Percentiles rank a stretch among this genome's conserved stretches.
These are phyloP conservation scores for Yamadazyma friedrichii DNA, from an alignment of 1,139 yeast species.

Conservation along the genomic window DNA sequence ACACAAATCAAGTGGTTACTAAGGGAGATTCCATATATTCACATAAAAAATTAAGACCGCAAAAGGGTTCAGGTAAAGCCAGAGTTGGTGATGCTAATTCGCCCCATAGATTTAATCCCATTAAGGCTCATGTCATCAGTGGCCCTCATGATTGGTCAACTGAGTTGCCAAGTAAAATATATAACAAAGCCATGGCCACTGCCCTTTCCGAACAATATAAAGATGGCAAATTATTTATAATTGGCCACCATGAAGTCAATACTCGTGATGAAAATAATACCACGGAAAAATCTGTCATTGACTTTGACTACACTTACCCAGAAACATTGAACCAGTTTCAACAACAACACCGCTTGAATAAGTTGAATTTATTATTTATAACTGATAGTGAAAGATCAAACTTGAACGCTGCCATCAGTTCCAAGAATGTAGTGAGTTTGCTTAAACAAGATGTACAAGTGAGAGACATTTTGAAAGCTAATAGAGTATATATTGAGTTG, in stretches of 20 bases:
- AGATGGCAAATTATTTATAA: conserved; percentile 65
- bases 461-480: conserved; percentile 79
- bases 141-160: conserved; percentile 93
- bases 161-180: conserved; percentile 72
- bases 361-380: conserved; percentile 65
- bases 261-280: conserved; percentile 42
- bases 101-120: conserved; percentile 88
- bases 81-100: conserved; percentile 96
- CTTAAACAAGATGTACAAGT: conserved; percentile 81
- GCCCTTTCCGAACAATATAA: conserved; percentile 83
- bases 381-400: conserved; percentile 53
- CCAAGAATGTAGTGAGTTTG: conserved; percentile 57
- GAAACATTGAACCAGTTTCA: conserved; percentile 61
- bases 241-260: conserved; percentile 19
- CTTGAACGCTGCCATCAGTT: conserved; percentile 46
- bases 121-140: conserved; percentile 82
- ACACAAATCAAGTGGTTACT: conserved; percentile 81
- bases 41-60: conserved; percentile 78
- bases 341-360: conserved; percentile 50
- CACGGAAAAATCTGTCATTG: conserved; percentile 24
- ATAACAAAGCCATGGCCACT: conserved; percentile 70
- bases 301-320: conserved; percentile 46
- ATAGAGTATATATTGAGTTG: conserved; percentile 71
- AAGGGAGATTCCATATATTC: conserved; percentile 87
- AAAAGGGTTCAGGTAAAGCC: conserved; percentile 94